phyloP scores from a whole-genome alignment of 2,329 filamentous ascomycete genomes.

The Acarospora socialis region DNA sequence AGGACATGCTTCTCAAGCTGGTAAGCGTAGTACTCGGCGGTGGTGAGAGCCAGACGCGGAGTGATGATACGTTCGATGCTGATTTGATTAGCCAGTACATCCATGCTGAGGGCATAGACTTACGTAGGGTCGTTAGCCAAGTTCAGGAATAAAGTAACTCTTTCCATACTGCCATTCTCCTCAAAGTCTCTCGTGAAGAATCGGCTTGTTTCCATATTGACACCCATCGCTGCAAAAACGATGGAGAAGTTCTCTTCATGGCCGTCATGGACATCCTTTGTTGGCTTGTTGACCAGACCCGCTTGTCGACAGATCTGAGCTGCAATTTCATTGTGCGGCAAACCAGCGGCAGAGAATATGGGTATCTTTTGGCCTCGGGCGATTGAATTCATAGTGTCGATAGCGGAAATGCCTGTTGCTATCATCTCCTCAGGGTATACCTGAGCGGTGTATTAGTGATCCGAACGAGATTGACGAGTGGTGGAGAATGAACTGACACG shows the following conservation, averaged over 20 bases:
- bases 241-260: slow-evolving; percentile 99
- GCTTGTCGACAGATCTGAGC: slow-evolving; percentile 98
- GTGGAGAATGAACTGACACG: slow-evolving; percentile 49
- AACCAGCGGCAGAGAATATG: slow-evolving; percentile 95
- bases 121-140: slow-evolving; percentile 97
- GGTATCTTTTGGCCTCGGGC: slow-evolving; percentile 99
- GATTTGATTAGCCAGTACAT: slow-evolving; percentile 9
- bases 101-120: slow-evolving; percentile 23
- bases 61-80: slow-evolving; percentile 99
- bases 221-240: slow-evolving; percentile 99
- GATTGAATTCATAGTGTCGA: slow-evolving; percentile 96
- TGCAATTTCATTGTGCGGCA: slow-evolving; percentile 98
- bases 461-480: no score
- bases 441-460: slow-evolving; percentile 29
- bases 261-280: slow-evolving; percentile 89
- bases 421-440: slow-evolving; percentile 99
- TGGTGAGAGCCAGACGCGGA: slow-evolving; percentile 91
- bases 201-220: slow-evolving; percentile 95
- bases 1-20: slow-evolving; percentile 99
- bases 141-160: slow-evolving; percentile 94
- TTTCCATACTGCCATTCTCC: slow-evolving; percentile 97
- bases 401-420: slow-evolving; percentile 95
- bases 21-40: slow-evolving; percentile 99
- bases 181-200: slow-evolving; percentile 99
- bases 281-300: slow-evolving; percentile 77